Conservation (phyloP, 768 basidiomycete species). For the Suillus bovinus region DNA sequence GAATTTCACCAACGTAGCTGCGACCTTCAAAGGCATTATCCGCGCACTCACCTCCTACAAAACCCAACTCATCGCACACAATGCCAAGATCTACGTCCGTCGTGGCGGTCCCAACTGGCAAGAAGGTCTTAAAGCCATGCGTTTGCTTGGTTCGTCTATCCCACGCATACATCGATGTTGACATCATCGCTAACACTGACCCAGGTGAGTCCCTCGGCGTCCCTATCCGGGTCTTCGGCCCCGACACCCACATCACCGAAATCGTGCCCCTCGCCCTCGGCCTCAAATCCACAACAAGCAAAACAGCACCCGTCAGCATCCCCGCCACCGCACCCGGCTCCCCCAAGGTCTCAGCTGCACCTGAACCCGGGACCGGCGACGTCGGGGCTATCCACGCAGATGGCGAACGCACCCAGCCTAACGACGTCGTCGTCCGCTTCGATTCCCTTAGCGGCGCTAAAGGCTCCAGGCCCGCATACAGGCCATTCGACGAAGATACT, state of each 20-base stretch:
- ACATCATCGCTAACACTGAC: neutral
- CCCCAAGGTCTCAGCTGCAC: slow-evolving; percentile 30
- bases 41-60: slow-evolving; percentile 94
- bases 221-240: slow-evolving; percentile 95
- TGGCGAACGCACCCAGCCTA: slow-evolving; percentile 78
- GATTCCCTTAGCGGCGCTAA: slow-evolving; percentile 85
- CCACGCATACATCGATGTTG: neutral
- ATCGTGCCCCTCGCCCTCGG: slow-evolving; percentile 99
- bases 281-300: slow-evolving; percentile 41
- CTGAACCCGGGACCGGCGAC: slow-evolving; percentile 42
- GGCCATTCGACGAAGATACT: slow-evolving; percentile 92
- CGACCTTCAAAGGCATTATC: slow-evolving; percentile 99
- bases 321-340: slow-evolving; percentile 51
- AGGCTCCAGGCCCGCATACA: slow-evolving; percentile 67
- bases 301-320: slow-evolving; percentile 32
- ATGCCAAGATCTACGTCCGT: slow-evolving; percentile 95
- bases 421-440: slow-evolving; percentile 92
- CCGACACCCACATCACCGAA: slow-evolving; percentile 97
- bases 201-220: slow-evolving; percentile 89
- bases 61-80: slow-evolving; percentile 66
- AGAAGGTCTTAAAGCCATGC: slow-evolving; percentile 98
- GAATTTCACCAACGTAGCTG: slow-evolving; percentile 99
- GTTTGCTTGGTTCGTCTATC: slow-evolving; percentile 63
- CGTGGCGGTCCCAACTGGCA: slow-evolving; percentile 99
- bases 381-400: slow-evolving; percentile 76